These are phyloP conservation scores for Globisporangium iwayamae DNA, from an alignment of 352 stramenopile species.

Conservation along the genomic window DNA sequence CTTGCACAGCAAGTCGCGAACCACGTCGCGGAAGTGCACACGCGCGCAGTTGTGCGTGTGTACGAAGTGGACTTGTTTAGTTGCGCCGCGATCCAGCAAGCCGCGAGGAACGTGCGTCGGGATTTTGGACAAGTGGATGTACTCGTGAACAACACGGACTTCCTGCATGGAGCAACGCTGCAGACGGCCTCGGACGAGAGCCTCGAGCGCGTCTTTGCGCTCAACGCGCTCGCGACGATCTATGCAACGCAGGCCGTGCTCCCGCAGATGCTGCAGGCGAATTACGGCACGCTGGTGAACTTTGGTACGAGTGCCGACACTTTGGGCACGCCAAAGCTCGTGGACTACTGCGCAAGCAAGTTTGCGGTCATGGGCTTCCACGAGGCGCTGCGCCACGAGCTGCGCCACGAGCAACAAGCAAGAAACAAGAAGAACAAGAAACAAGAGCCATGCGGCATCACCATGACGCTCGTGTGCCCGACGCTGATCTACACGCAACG, in stretches of 20 bases:
- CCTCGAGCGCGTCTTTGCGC: slow-evolving; percentile 29
- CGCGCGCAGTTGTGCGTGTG: slow-evolving; percentile 1
- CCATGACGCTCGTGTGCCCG: slow-evolving; percentile 18
- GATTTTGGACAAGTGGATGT: slow-evolving; percentile 27
- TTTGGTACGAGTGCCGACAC: slow-evolving; percentile 31
- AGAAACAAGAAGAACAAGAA: slow-evolving; percentile 10
- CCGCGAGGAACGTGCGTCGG: slow-evolving; percentile 8
- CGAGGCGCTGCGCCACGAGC: slow-evolving; percentile 35
- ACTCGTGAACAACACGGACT: slow-evolving; percentile 50
- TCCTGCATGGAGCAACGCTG: slow-evolving; percentile 34
- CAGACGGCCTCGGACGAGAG: slow-evolving; percentile 23
- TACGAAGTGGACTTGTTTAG: slow-evolving; percentile 21
- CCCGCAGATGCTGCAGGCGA: slow-evolving; percentile 34
- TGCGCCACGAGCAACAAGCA: slow-evolving; percentile 15
- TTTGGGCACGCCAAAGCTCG: slow-evolving; percentile 30
- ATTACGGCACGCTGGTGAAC: slow-evolving; percentile 27
- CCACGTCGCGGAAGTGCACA: slow-evolving; percentile 1
- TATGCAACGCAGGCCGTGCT: slow-evolving; percentile 43
- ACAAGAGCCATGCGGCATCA: slow-evolving; percentile 4
- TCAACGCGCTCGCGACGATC: slow-evolving; percentile 36
- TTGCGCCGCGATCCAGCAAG: slow-evolving; percentile 18
- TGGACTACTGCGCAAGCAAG: slow-evolving; percentile 46
- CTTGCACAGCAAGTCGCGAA: slow-evolving; percentile 1
- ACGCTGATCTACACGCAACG: slow-evolving; percentile 8
- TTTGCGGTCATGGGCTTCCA: slow-evolving; percentile 44